Evolutionary conservation across 2,329 filamentous ascomycete species (phyloP), one percentile per base, ranked within the genome.

Genomic region (Colletotrichum sp.): DNA sequence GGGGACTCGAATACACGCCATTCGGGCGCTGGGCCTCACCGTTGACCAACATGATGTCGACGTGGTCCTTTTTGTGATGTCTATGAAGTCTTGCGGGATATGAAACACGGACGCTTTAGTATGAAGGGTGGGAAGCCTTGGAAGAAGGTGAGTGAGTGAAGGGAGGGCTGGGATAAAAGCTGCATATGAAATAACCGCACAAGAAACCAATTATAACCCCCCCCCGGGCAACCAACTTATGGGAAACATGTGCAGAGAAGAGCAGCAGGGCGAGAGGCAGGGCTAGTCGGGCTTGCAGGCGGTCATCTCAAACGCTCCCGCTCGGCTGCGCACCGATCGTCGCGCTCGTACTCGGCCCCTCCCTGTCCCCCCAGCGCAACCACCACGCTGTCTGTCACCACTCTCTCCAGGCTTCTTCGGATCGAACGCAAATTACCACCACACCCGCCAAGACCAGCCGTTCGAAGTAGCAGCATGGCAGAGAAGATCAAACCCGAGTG

Each of bases 231-330:
- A 10, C 63, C 30, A 39, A 39, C 34, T 64, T n/a, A 28, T 22
- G n/a, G 39, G 62, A n/a, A 64, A 64, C 32, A 39, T 39, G 30
- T 22, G 62, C 36, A 64, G n/a, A 64, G n/a, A 22, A 52, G 44
- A 52, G 44, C n/a, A 48, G 62, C 5, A 64, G 62, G 62, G 34
- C 34, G 24, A 52, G 30, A 34, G 6, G 44, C 44, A 13, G 63
- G 26, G 34, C 63, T n/a, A 44, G 63, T 32, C 36, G 22, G 59
- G 16, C 12, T 66, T 28, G 32, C 64, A 64, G 70, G 9, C 34
- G n/a, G 64, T 52, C 70, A 65, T 65, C 70, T 73, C 73, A 75
- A 75, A 73, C 69, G 26, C 69, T 44, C 36, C 63, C 69, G 24
- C 64, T 63, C 59, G 64, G 70, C 70, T 16, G 48, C 34, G 70